Base-by-base conservation (phyloP, 176 grass and related monocot genomes). In the Aegilops tauschii region DNA sequence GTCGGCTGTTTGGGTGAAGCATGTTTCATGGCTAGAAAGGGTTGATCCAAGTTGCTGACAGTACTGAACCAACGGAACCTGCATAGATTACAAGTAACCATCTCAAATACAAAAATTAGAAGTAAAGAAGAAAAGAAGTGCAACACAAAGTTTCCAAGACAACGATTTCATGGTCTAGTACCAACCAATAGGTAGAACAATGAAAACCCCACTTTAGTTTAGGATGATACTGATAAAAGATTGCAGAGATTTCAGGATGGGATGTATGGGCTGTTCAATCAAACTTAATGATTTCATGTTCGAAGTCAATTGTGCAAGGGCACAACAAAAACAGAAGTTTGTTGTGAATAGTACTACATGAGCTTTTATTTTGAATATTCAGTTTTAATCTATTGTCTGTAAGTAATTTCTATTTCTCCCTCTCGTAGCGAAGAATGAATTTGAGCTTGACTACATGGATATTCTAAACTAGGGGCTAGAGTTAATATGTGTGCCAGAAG, bases 1-100 rank as follows among this genome's bases (percentile, higher is more conserved):
- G 70, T 99, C 97, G 27, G 97, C 97, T 88, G 97, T 99, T 90
- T 96, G 94, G 44, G 92, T 96, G 85, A 99, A 99, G 80, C 97
- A 99, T 49, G 89, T 91, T 71, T 99, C 97, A 83, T 99, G 97
- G 62, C 83, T 93, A 25, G 87, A 93, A 61, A 99, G 90, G 76
- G 97, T 99, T 20, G 94, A 84, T 62, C 90, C 94, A 83, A 99
- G 97, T 73, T 99, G 97, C 87, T 95, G 92, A 86, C 94, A 99
- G 66, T 99, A 94, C 87, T 94, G 77, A 47, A 99, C 92, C 89
- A 99, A 90, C 18, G 97, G 94, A 76, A 91, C 97, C 97, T 99
- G 88, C 35, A 76, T 14, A 88, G 27, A 88, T 69, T 28, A 21
- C 78, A 58, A 37, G 66, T 58, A 85, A 71, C 30, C 28, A 73